Evolutionary conservation across 768 basidiomycete genomes (phyloP), one percentile per base, ranked within the genome.

Genomic region (Rhodotorula toruloides): DNA sequence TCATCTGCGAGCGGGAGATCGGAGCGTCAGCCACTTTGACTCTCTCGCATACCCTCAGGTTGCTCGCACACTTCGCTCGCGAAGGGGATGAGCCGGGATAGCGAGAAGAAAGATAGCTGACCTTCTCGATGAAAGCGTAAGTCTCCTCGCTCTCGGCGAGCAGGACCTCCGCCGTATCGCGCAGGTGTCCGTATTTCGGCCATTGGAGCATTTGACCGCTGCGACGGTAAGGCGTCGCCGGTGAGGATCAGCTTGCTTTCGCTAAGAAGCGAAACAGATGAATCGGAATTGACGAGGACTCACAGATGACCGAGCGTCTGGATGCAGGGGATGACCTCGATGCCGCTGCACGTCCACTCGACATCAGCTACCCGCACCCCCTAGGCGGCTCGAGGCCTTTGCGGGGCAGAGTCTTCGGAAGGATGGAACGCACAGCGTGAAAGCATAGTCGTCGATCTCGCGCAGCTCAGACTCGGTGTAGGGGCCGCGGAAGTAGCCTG

Each of bases 151-250:
- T 37, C 25, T 70, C 68, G 10, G 70, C 65, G 2, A 74, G 61
- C n/a, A 74, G 37, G 11, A 72, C 70, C 22, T 74, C 73, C 2
- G 70, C 64, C 9, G 73, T 74, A 31, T 74, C 73, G 12, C 65
- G 57, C 10, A 74, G 39, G n/a, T 55, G 52, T 2, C 55, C 58
- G 48, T 67, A 74, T n/a, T 58, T 61, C 1, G 70, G 68, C 73
- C 73, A 74, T 36, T 74, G 73, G 11, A 74, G 73, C 70, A 74
- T 74, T 42, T 74, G 73, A 2, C 70, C 73, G 14, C 59, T 61
- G 59, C 11, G 14, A 21, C 52, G 3, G 25, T 19, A n/a, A 13
- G 22, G 50, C 19, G 19, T 21, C 19, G n/a, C n/a, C n/a, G 34
- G 44, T 19, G 21, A 34, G 50, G 4, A n/a, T 6, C 1, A 21